Conservation (phyloP, 1,139 yeast species). For the Taiozyma sp. region DNA sequence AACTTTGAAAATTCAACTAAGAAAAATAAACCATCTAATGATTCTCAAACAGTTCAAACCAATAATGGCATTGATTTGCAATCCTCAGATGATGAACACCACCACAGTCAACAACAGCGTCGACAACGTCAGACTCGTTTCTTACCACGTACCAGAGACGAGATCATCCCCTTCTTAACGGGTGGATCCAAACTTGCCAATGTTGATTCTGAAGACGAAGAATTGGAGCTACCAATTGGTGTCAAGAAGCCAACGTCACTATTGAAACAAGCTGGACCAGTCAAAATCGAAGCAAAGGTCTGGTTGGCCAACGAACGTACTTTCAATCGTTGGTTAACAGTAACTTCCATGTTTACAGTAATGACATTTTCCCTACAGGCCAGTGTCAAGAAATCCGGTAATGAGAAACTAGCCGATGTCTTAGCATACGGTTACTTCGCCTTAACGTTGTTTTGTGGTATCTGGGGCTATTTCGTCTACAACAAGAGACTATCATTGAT, state of each 20-base stretch:
- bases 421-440: constrained; percentile 80
- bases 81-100: constrained; percentile 34
- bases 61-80: constrained; percentile 34
- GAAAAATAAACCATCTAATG: constrained; percentile 3
- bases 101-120: neutral
- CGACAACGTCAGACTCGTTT: constrained; percentile 4
- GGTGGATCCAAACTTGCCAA: constrained; percentile 39
- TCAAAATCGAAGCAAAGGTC: constrained; percentile 93
- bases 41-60: neutral
- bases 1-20: constrained; percentile 17
- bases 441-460: constrained; percentile 74
- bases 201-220: constrained; percentile 86
- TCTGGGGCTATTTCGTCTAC: constrained; percentile 88
- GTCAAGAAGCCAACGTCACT: constrained; percentile 76
- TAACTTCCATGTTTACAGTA: constrained; percentile 83
- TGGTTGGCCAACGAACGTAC: constrained; percentile 99
- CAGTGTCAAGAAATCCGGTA: constrained; percentile 65
- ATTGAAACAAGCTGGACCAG: constrained; percentile 86
- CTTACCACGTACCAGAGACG: constrained; percentile 17
- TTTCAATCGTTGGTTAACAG: constrained; percentile 91
- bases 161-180: constrained; percentile 25
- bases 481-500: constrained; percentile 68
- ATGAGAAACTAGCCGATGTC: constrained; percentile 47
- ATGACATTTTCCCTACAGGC: constrained; percentile 81
- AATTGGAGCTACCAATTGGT: constrained; percentile 82